Percentiles rank a stretch among this genome's conserved stretches.
These are phyloP conservation scores for Schwanniomyces etchellsii DNA, from an alignment of 1,139 yeast genomes.

Conservation along the genomic window DNA sequence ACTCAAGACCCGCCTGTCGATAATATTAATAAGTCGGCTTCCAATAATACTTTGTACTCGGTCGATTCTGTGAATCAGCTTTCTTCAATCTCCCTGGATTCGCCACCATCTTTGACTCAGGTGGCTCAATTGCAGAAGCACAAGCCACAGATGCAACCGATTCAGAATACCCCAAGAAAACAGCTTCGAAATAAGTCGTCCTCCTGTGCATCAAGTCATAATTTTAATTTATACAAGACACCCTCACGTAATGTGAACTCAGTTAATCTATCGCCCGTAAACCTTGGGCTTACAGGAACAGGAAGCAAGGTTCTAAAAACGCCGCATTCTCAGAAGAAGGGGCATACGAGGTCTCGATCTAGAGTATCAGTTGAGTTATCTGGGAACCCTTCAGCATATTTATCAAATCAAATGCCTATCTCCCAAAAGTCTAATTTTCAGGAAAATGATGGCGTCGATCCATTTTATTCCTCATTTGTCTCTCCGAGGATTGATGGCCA, in stretches of 20 bases:
- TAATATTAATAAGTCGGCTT: conserved; percentile 8
- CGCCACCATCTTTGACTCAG: conserved; percentile 21
- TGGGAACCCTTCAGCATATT: conserved; percentile 9
- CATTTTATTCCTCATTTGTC: conserved; percentile 19
- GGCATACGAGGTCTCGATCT: conserved; percentile 39
- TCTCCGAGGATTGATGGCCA: neutral
- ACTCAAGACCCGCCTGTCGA: conserved; percentile 13
- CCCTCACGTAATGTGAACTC: conserved; percentile 19
- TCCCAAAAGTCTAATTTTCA: neutral
- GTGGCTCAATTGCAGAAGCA: conserved; percentile 8
- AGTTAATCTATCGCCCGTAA: conserved; percentile 19
- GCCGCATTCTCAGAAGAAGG: conserved; percentile 23
- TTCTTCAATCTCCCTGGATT: conserved; percentile 30
- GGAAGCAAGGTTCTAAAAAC: conserved; percentile 25
- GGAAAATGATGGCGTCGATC: conserved; percentile 26
- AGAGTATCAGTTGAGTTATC: conserved; percentile 28
- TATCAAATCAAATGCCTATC: neutral
- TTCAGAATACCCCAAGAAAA: conserved; percentile 25
- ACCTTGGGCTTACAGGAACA: conserved; percentile 10
- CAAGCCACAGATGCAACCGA: conserved; percentile 11
- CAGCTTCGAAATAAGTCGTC: conserved; percentile 26
- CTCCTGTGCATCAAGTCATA: conserved; percentile 21
- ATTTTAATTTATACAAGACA: conserved; percentile 20
- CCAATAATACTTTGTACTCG: conserved; percentile 40
- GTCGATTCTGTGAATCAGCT: conserved; percentile 37